Base-by-base conservation (phyloP, 1,139 yeast genomes). In the Geotrichum europaeum region DNA sequence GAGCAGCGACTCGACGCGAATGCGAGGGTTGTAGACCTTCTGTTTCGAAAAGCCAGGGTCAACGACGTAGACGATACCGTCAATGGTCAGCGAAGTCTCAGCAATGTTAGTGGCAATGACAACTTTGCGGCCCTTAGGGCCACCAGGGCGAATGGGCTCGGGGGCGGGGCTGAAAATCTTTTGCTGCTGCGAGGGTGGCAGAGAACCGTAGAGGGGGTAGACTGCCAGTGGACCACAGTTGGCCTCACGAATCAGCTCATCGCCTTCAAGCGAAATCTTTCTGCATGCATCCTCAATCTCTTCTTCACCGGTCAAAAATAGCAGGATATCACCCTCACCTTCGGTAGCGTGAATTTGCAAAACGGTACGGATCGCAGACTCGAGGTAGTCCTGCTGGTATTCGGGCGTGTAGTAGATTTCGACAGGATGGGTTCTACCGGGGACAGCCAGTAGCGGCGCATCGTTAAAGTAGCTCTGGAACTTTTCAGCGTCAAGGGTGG, bases 41-140 rank as follows among this genome's bases (percentile, higher is more conserved):
- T 94, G 98, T 73, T 94, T 94, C 40, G 96, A 87, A 72, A 94
- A 94, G 1, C 99, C 99, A 0, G 99, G 98, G 72, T 94, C 99
- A 60, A 94, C 96, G 55, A 94, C 99, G 71, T 90, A 94, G 9
- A 92, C 98, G 65, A 94, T 88, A 69, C 99, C 99, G 72, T 94
- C 99, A 70, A 94, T 94, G 62, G 99, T 94, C 75, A 94, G 83
- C 49, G 99, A 94, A 1, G 99, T 94, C 78, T 94, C 99, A 6
- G 99, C 99, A 72, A 94, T 94, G 71, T 94, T 94, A 40, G 99
- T 94, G n/a, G 97, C 85, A 13, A 94, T 82, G 68, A 94, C 89
- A 49, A 92, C 89, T 75, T 94, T 94, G 73, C 99, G 83, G 53
- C 99, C 98, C 24, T 96, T 94, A 70, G 86, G 83, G 9, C 96